phyloP scores from a whole-genome alignment of 495 filamentous ascomycete genomes.

The Daldinia childiae region DNA sequence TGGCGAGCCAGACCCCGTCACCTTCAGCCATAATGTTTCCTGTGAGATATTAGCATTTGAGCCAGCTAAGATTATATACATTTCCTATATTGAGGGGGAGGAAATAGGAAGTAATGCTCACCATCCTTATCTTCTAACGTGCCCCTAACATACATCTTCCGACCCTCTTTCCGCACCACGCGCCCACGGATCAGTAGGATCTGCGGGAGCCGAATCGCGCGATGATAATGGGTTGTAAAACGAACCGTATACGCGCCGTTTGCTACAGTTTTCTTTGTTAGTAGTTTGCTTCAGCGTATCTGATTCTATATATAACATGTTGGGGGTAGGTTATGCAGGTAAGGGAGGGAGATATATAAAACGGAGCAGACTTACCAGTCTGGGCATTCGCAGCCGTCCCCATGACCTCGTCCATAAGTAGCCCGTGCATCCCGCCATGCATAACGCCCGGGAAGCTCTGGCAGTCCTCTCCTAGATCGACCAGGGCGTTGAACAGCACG shows the following conservation, averaged over 20 bases:
- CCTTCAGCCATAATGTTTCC: constrained; percentile 43
- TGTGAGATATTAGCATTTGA: constrained; percentile 15
- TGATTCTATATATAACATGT: no score
- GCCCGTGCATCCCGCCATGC: constrained; percentile 68
- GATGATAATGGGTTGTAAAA: constrained; percentile 46
- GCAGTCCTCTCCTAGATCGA: constrained; percentile 60
- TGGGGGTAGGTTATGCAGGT: no score
- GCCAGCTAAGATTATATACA: not conserved
- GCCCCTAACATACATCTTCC: constrained; percentile 44
- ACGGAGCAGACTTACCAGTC: constrained; percentile 20
- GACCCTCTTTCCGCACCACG: constrained; percentile 43
- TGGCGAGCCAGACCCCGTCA: constrained; percentile 43
- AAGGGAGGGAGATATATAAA: not conserved
- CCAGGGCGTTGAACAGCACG: constrained; percentile 56
- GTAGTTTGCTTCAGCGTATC: no score
- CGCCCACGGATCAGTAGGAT: constrained; percentile 41
- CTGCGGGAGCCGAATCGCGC: constrained; percentile 44
- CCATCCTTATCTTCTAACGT: constrained; percentile 48
- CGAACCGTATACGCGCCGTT: constrained; percentile 43
- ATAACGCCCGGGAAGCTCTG: constrained; percentile 65
- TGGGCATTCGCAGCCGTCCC: constrained; percentile 49
- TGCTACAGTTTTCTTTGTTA: not conserved
- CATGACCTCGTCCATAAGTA: constrained; percentile 62
- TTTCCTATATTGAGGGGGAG: not conserved
- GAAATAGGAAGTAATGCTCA: not conserved